Conservation (phyloP, 129 eudicot species). For the Scalesia atractyloides region DNA sequence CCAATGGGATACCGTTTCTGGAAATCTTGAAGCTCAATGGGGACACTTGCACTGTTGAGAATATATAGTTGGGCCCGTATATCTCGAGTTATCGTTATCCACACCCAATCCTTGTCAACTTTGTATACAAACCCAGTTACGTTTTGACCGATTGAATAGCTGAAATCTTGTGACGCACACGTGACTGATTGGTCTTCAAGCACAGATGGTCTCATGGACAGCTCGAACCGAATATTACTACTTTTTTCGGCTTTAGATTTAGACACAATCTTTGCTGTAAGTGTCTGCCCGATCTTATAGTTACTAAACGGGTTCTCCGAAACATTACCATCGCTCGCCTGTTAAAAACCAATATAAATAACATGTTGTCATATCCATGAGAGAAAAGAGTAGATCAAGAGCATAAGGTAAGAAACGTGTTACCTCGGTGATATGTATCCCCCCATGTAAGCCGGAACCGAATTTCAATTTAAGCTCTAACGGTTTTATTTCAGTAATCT, state of each 20-base stretch:
- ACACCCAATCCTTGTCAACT: conserved; percentile 85
- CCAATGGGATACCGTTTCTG: conserved; percentile 71
- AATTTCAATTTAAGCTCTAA: conserved; percentile 82
- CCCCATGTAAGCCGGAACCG: conserved; percentile 75
- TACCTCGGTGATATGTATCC: conserved; percentile 92
- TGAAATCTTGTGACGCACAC: conserved; percentile 41
- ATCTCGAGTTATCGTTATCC: conserved; percentile 76
- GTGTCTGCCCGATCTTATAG: conserved; percentile 73
- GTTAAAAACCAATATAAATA: conserved; percentile 27
- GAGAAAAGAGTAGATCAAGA: neutral
- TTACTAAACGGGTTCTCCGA: conserved; percentile 58
- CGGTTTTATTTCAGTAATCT: conserved; percentile 84
- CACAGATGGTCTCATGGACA: conserved; percentile 73
- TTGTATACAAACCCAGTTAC: conserved; percentile 74
- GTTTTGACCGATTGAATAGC: conserved; percentile 56
- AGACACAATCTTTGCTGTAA: conserved; percentile 71
- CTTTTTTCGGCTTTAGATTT: conserved; percentile 48
- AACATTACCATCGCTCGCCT: conserved; percentile 61
- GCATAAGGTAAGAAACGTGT: neutral
- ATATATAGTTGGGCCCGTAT: conserved; percentile 72
- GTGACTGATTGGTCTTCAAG: conserved; percentile 34
- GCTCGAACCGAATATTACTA: conserved; percentile 60
- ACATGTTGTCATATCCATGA: neutral
- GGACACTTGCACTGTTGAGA: conserved; percentile 73
- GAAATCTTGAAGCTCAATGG: conserved; percentile 65